Evolutionary conservation across 2,329 filamentous ascomycete genomes (phyloP).

Genomic region (Claviceps arundinis): DNA sequence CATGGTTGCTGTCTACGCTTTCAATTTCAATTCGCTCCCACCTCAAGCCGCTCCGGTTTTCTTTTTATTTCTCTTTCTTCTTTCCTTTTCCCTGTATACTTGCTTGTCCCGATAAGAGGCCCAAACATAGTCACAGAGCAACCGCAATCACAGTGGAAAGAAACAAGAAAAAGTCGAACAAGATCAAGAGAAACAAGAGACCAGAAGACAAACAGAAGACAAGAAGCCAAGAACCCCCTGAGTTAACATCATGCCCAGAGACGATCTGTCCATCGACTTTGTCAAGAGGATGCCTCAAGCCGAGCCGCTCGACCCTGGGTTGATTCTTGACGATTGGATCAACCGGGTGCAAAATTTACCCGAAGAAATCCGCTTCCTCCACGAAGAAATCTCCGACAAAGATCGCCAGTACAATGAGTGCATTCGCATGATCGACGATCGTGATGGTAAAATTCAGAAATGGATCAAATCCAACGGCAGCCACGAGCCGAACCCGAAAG

Average conservation of each 20-base stretch:
- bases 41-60: no score
- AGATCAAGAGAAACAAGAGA: no score
- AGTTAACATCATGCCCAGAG: conserved; percentile 59
- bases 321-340: conserved; percentile 69
- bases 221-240: conserved; percentile 10
- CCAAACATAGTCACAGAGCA: not conserved
- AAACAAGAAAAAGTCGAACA: not conserved
- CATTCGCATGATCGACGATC: conserved; percentile 53
- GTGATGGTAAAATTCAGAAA: conserved; percentile 65
- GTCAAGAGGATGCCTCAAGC: conserved; percentile 51
- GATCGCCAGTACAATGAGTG: conserved; percentile 60
- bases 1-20: not conserved
- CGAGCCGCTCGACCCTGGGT: conserved; percentile 49
- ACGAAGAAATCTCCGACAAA: conserved; percentile 73
- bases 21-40: not conserved
- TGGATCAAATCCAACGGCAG: conserved; percentile 69
- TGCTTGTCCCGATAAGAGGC: not conserved
- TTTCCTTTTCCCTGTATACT: not conserved
- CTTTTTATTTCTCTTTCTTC: no score
- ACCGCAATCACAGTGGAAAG: not conserved
- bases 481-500: conserved; percentile 60
- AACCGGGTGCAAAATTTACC: conserved; percentile 65
- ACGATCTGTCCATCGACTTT: conserved; percentile 59
- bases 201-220: not conserved
- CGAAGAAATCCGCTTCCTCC: conserved; percentile 69